Evolutionary conservation across 208 protist species (phyloP).

Genomic region (Crithidia bombi): DNA sequence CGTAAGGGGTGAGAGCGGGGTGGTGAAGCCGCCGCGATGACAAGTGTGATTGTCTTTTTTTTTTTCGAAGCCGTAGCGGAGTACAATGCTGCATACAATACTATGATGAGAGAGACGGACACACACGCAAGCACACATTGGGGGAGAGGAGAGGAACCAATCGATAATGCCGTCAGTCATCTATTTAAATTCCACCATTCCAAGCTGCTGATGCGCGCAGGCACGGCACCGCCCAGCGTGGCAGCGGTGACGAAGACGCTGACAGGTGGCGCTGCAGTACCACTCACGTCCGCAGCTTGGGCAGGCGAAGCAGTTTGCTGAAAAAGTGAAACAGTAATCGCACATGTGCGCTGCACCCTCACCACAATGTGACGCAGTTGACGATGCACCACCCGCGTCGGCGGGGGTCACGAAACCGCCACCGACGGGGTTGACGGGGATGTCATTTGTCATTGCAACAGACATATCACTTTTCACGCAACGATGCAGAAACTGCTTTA

Average conservation of each 20-base stretch:
- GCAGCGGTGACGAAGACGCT: slow-evolving; percentile 44
- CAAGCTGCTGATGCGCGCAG: neutral
- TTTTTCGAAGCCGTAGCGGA: neutral
- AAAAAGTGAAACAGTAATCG: slow-evolving; percentile 65
- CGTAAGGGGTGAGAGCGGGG: no score
- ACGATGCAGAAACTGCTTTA: neutral
- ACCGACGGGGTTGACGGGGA: neutral
- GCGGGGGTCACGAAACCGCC: neutral
- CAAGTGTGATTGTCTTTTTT: no score
- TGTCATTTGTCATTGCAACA: neutral
- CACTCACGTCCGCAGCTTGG: slow-evolving; percentile 61
- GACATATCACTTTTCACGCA: neutral
- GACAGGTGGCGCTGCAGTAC: slow-evolving; percentile 73
- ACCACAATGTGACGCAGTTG: neutral
- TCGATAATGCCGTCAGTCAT: neutral
- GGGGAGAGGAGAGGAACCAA: neutral
- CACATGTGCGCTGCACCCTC: slow-evolving; percentile 39
- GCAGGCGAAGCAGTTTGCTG: slow-evolving; percentile 46
- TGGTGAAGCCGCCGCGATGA: no score
- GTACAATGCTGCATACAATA: slow-evolving; percentile 4
- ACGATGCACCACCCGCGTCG: neutral
- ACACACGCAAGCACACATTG: no score
- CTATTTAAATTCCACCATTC: neutral
- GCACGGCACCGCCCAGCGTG: slow-evolving; percentile 49
- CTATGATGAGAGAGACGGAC: neutral